Conservation (phyloP, 805 yeast genomes). For the Candida glaebosa region DNA sequence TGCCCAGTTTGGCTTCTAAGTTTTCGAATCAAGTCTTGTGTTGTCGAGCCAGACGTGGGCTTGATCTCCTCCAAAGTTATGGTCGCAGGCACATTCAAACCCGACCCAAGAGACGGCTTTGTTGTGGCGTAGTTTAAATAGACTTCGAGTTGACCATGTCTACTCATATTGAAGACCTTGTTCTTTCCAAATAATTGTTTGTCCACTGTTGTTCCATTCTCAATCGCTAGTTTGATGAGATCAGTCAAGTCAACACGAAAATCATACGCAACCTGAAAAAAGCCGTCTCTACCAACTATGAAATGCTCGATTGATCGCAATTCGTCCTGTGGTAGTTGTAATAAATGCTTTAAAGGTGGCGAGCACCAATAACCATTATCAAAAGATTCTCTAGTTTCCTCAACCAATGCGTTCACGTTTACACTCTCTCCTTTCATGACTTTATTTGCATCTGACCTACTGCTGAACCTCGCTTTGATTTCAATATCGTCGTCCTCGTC, state of each 20-base stretch:
- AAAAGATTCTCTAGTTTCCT: conserved; percentile 7
- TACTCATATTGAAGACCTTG: conserved; percentile 23
- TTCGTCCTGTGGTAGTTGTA: conserved; percentile 41
- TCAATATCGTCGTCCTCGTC: conserved; percentile 14
- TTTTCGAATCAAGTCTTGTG: conserved; percentile 45
- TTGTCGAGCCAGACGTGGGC: conserved; percentile 46
- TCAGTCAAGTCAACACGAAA: conserved; percentile 66
- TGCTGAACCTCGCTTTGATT: conserved; percentile 12
- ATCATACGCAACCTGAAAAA: conserved; percentile 64
- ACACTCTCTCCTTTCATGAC: conserved; percentile 13
- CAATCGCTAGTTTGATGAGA: conserved; percentile 39
- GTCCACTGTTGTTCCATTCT: conserved; percentile 34
- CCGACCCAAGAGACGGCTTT: conserved; percentile 64
- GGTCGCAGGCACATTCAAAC: conserved; percentile 74
- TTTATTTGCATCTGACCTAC: conserved; percentile 9
- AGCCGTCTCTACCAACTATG: conserved; percentile 63
- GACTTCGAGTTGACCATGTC: conserved; percentile 43
- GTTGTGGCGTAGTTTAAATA: conserved; percentile 47
- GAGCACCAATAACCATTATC: conserved; percentile 66
- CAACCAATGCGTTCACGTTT: conserved; percentile 8
- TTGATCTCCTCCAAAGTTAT: conserved; percentile 60
- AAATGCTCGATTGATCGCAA: conserved; percentile 58
- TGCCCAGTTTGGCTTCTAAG: conserved; percentile 60
- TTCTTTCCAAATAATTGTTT: conserved; percentile 40
- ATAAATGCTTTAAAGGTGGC: conserved; percentile 54